Conservation (phyloP, 225 moss, liverwort and hornwort species). For the Ulota crispa region DNA sequence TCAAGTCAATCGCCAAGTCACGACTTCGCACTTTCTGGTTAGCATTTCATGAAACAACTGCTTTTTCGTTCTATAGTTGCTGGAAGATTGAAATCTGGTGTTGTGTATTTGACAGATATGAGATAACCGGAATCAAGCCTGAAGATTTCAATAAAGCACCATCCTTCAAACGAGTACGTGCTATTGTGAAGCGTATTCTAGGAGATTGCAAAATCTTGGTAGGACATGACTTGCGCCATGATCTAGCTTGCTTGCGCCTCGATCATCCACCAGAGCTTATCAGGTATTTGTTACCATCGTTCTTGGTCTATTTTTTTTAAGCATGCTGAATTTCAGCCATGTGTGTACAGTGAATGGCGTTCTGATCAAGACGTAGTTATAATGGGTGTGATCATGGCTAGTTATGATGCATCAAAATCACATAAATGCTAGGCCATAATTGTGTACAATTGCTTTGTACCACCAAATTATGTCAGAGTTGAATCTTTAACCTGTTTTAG, state of each 20-base stretch:
- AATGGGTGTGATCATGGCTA: background rate
- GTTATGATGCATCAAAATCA: background rate
- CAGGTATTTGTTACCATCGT: conserved; percentile 36
- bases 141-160: conserved; percentile 47
- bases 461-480: background rate
- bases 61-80: background rate
- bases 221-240: conserved; percentile 69
- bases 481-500: background rate
- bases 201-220: conserved; percentile 43
- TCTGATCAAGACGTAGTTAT: background rate
- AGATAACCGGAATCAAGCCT: conserved; percentile 57
- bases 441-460: background rate
- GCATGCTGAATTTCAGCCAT: background rate
- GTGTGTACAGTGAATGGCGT: background rate
- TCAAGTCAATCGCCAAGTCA: background rate
- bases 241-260: conserved; percentile 58
- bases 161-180: conserved; percentile 48
- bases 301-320: conserved; percentile 13
- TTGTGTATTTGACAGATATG: conserved; percentile 36
- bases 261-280: conserved; percentile 60
- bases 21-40: background rate
- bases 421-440: background rate
- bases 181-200: conserved; percentile 46
- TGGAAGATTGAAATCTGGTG: conserved; percentile 14
- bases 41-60: background rate